Conservation (phyloP, 495 filamentous ascomycete species). For the Penicillium salamii region DNA sequence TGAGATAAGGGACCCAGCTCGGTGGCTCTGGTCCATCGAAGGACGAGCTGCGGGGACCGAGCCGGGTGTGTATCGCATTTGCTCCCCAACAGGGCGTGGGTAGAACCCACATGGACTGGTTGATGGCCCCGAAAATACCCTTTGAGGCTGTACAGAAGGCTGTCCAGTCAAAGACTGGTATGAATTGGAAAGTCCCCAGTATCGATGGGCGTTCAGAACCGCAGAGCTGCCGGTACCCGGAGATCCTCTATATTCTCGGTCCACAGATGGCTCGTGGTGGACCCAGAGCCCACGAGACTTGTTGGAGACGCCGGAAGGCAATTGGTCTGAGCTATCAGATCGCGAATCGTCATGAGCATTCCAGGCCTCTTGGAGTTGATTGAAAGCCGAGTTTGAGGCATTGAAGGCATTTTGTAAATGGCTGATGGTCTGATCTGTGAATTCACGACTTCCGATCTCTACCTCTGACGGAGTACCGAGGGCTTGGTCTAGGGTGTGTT, state of each 20-base stretch:
- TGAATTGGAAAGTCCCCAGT: slow-evolving; percentile 28
- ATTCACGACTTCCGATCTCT: slow-evolving; percentile 48
- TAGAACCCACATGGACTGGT: slow-evolving; percentile 31
- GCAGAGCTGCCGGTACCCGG: slow-evolving; percentile 20
- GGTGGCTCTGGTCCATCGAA: slow-evolving; percentile 36
- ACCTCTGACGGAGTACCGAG: slow-evolving; percentile 60
- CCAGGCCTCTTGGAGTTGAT: slow-evolving; percentile 61
- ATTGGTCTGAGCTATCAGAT: slow-evolving; percentile 59
- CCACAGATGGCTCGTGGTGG: slow-evolving; percentile 26
- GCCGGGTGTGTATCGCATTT: slow-evolving; percentile 29
- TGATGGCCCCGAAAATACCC: slow-evolving; percentile 41
- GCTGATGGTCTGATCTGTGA: slow-evolving; percentile 53
- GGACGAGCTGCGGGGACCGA: slow-evolving; percentile 36
- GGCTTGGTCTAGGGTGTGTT: slow-evolving; percentile 71
- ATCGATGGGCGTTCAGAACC: slow-evolving; percentile 28
- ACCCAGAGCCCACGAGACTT: slow-evolving; percentile 64
- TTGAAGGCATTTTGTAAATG: slow-evolving; percentile 54
- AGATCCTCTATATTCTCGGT: slow-evolving; percentile 28
- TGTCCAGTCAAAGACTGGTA: slow-evolving; percentile 19
- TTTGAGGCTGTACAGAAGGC: slow-evolving; percentile 29
- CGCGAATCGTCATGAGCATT: slow-evolving; percentile 61
- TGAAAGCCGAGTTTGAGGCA: slow-evolving; percentile 46
- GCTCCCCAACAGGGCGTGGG: slow-evolving; percentile 27
- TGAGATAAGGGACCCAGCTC: slow-evolving; percentile 36
- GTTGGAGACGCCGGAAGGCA: slow-evolving; percentile 59